Base-by-base conservation (phyloP, 805 yeast species). In the Isabelozyma gotoi region DNA sequence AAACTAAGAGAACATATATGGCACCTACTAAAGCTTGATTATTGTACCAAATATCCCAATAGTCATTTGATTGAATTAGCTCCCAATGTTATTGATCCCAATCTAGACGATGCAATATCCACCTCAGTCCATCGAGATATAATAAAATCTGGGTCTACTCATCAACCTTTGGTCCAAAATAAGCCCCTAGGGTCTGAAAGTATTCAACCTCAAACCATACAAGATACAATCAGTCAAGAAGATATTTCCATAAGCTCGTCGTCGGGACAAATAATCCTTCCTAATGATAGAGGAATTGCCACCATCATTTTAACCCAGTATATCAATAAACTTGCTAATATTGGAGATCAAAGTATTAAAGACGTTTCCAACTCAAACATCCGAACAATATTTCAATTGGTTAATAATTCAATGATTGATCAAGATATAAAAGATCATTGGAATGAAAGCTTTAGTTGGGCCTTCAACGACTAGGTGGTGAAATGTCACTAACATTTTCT, bases 1-100 rank as follows among this genome's bases (percentile, higher is more conserved):
- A 60, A 60, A 45, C 46, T 67, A 19, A 54, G 73, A 34, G 54
- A 53, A 10, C 39, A 47, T n/a, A 46, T 65, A 14, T 69, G 73
- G 71, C 49, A 52, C 19, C 45, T 65, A 27, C 59, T 68, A 12
- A 60, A 58, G 41, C 37, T 48, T 12, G 59, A 63, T 19, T 57
- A 60, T 41, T 8, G 40, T 12, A 39, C 35, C n/a, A 18, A 33
- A 19, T 24, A 2, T n/a, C 29, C n/a, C 12, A 24, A 24, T 24
- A 24, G 7, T 24, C 8, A 24, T n/a, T 24, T n/a, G 4, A 10
- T 24, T 24, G 29, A 24, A 24, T n/a, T 24, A 24, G 8, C 12
- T 7, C 29, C 8, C 10, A 24, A 24, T 24, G n/a, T n/a, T n/a
- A n/a, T n/a, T n/a, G 7, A 24, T 24, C 29, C 29, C 29, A 24